Conservation (phyloP, 1,284 basidiomycete genomes). For the Apiotrichum mycotoxinovorans region DNA sequence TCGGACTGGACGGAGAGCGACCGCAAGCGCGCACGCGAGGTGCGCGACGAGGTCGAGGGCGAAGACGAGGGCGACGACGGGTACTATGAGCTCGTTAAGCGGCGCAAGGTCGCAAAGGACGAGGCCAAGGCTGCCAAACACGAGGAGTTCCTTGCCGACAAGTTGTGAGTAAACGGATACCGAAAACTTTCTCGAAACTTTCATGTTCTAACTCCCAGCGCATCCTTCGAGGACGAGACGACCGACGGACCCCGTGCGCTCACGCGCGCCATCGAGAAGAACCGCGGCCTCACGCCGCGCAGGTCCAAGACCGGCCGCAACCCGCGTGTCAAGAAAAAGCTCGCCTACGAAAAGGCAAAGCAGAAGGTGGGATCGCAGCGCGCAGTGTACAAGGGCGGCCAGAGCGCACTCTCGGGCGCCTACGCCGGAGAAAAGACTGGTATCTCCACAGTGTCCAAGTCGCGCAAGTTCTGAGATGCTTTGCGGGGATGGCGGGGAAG, state of each 20-base stretch:
- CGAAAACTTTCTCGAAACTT: background rate
- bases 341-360: constrained; percentile 88
- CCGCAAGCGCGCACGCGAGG: constrained; percentile 52
- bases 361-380: constrained; percentile 83
- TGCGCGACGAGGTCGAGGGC: constrained; percentile 51
- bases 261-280: constrained; percentile 83
- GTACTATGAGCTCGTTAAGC: constrained; percentile 84
- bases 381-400: constrained; percentile 81
- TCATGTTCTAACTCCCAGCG: constrained; percentile 45
- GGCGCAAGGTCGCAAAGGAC: constrained; percentile 66
- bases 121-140: constrained; percentile 74
- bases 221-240: constrained; percentile 55
- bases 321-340: constrained; percentile 90
- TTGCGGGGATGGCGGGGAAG: constrained; percentile 6
- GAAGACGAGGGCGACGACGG: constrained; percentile 58
- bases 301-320: constrained; percentile 82
- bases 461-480: constrained; percentile 65
- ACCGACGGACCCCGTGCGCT: constrained; percentile 68
- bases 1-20: constrained; percentile 54
- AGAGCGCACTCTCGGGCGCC: constrained; percentile 52
- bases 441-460: constrained; percentile 83
- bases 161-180: constrained; percentile 56
- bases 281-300: constrained; percentile 85
- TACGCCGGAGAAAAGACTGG: constrained; percentile 62
- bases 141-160: constrained; percentile 62